Evolutionary conservation across 306 rosid genomes (phyloP).

Genomic region (Vachellia pachyceras): DNA sequence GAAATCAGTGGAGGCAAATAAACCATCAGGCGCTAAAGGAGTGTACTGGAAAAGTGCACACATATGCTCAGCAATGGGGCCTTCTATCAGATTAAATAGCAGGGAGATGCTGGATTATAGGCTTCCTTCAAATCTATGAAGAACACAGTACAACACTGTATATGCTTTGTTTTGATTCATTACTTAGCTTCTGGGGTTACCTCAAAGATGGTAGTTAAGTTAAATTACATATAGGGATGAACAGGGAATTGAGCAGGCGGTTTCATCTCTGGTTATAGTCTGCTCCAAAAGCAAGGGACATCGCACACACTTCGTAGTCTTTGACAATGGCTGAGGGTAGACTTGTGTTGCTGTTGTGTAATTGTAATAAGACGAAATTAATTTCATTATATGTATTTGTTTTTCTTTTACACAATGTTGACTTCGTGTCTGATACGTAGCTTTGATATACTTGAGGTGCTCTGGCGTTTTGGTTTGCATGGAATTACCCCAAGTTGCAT

Average conservation of each 20-base stretch:
- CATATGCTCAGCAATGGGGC: slow-evolving; percentile 97
- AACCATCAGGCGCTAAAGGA: slow-evolving; percentile 94
- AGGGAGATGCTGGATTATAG: slow-evolving; percentile 91
- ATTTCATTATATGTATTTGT: slow-evolving; percentile 41
- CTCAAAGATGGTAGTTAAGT: slow-evolving; percentile 57
- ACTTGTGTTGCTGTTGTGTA: slow-evolving; percentile 54
- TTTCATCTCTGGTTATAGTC: slow-evolving; percentile 36
- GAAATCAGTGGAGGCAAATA: slow-evolving; percentile 92
- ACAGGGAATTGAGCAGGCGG: slow-evolving; percentile 38
- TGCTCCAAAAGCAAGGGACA: slow-evolving; percentile 45
- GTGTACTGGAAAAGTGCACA: slow-evolving; percentile 97
- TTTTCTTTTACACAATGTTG: slow-evolving; percentile 24
- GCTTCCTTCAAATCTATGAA: slow-evolving; percentile 57
- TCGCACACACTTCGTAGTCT: slow-evolving; percentile 41
- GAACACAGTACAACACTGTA: slow-evolving; percentile 51
- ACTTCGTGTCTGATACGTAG: slow-evolving; percentile 7
- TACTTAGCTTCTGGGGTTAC: slow-evolving; percentile 44
- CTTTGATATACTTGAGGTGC: too few relatives aligned
- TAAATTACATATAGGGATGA: slow-evolving; percentile 45
- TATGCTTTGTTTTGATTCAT: slow-evolving; percentile 51
- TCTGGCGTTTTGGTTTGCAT: background rate
- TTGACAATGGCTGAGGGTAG: slow-evolving; percentile 50
- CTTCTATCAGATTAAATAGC: slow-evolving; percentile 82
- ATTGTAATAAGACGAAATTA: slow-evolving; percentile 42
- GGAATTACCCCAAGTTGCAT: background rate